phyloP scores from a whole-genome alignment of 306 rosid species.

The Dryas alaskensis region DNA sequence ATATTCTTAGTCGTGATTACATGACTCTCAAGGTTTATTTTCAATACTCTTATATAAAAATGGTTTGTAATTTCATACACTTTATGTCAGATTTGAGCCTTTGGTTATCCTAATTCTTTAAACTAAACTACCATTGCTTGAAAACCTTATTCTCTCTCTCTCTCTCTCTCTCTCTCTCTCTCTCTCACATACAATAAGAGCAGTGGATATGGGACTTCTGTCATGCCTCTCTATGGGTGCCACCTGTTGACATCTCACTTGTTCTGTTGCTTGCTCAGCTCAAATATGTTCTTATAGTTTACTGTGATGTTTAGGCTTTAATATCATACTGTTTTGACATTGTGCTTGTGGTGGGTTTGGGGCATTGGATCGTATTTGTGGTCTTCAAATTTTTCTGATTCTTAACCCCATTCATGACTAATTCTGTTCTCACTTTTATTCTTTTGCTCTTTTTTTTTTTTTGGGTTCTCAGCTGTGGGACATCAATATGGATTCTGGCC shows the following conservation, averaged over 20 bases:
- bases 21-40: conserved; percentile 87
- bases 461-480: conserved; percentile 49
- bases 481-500: conserved; percentile 61
- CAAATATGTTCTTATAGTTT: background rate
- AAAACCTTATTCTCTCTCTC: background rate
- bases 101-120: background rate
- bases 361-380: background rate
- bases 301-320: background rate
- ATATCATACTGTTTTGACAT: background rate
- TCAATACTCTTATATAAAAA: background rate
- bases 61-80: background rate
- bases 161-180: no score
- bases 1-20: conserved; percentile 95
- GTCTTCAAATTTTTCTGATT: background rate
- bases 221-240: background rate
- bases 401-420: background rate
- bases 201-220: background rate
- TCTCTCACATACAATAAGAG: no score
- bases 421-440: conserved; percentile 11
- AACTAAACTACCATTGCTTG: background rate
- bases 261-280: background rate
- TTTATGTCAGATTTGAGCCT: background rate
- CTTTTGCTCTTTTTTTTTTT: conserved; percentile 8
- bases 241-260: background rate
- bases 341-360: background rate